A percentile compares a stretch with the other conserved stretches of the same genome.
These are phyloP conservation scores for Phytophthora brassicae DNA, from an alignment of 352 stramenopile species.

Conservation along the genomic window DNA sequence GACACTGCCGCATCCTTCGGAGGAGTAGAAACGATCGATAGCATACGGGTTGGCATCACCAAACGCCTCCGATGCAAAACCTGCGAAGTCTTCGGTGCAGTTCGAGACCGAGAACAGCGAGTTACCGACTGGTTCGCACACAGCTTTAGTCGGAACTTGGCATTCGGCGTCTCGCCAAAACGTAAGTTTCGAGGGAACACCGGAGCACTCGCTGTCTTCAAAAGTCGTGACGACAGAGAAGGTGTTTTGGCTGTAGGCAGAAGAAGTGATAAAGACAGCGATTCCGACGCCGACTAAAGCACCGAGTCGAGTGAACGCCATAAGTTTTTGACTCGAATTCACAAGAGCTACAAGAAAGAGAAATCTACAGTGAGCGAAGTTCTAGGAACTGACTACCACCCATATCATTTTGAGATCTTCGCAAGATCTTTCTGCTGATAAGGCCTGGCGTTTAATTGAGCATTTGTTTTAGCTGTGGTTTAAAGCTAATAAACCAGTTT, in stretches of 20 bases:
- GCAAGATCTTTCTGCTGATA: neutral
- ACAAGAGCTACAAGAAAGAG: neutral
- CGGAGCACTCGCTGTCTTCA: conserved; percentile 2
- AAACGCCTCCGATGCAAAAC: neutral
- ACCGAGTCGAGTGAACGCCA: neutral
- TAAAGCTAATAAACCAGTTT: too few species aligned
- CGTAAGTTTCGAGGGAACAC: neutral
- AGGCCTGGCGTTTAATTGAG: too few species aligned
- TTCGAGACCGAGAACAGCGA: neutral
- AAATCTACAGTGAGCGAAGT: neutral
- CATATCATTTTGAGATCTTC: neutral
- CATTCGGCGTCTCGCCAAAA: neutral
- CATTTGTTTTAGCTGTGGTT: too few species aligned
- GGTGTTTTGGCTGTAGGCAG: neutral
- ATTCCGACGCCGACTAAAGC: neutral
- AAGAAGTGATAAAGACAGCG: neutral
- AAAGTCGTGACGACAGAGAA: neutral
- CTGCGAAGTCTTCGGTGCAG: neutral
- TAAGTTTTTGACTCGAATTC: neutral
- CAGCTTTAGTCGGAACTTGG: neutral
- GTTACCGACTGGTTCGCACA: too few species aligned
- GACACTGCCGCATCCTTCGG: neutral
- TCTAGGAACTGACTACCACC: neutral
- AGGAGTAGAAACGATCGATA: neutral
- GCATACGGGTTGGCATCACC: neutral